Evolutionary conservation across 148 eudicot species (phyloP).

Genomic region (Linanthus parryae): DNA sequence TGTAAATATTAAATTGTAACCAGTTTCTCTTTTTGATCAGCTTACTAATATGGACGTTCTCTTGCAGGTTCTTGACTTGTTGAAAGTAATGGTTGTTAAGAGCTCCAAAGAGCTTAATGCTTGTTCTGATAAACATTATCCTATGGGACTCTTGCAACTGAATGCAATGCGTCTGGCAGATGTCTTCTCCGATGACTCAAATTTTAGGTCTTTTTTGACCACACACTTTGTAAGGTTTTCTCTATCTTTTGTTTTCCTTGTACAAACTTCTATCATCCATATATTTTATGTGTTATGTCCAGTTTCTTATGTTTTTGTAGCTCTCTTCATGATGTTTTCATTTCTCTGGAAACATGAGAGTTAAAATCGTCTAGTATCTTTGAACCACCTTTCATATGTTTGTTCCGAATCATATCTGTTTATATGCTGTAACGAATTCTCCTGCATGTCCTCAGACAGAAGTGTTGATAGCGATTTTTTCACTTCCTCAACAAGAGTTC

Average conservation of each 20-base stretch:
- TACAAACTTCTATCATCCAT: neutral
- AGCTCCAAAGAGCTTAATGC: conserved; percentile 26
- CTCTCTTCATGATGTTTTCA: conserved; percentile 3
- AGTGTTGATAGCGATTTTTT: conserved; percentile 55
- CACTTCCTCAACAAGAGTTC: conserved; percentile 68
- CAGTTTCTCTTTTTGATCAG: too few relatives aligned
- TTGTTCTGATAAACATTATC: conserved; percentile 38
- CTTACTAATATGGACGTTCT: conserved; percentile 10
- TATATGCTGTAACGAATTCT: conserved; percentile 3
- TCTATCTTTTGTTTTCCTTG: conserved; percentile 5
- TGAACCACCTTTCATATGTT: neutral
- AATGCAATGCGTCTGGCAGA: conserved; percentile 89
- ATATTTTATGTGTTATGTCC: neutral
- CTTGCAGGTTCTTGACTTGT: conserved; percentile 64
- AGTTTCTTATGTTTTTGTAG: conserved; percentile 4
- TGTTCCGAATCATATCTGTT: too few relatives aligned
- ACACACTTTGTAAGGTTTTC: conserved; percentile 59
- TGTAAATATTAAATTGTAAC: too few relatives aligned
- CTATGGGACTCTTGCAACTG: conserved; percentile 77
- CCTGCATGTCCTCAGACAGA: conserved; percentile 57
- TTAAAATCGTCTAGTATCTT: neutral
- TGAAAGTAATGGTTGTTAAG: conserved; percentile 57
- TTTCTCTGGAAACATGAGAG: neutral
- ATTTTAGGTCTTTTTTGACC: conserved; percentile 75
- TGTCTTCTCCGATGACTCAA: conserved; percentile 96